These are phyloP conservation scores for Yamadazyma phyllophila DNA, from an alignment of 805 yeast genomes.

Conservation along the genomic window DNA sequence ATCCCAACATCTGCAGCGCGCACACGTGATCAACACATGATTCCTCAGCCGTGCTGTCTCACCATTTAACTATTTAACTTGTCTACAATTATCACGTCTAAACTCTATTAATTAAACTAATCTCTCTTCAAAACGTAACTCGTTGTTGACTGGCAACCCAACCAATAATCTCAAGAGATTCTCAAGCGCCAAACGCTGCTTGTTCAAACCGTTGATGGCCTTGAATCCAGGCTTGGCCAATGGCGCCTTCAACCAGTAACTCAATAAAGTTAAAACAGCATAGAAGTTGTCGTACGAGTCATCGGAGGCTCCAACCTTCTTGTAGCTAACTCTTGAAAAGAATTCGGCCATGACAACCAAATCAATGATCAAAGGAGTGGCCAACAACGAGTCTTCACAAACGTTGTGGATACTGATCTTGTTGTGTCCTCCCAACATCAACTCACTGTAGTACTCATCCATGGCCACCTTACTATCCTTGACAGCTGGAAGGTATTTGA, in stretches of 20 bases:
- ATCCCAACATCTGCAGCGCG: neutral
- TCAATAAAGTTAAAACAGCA: constrained; percentile 80
- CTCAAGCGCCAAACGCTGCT: constrained; percentile 90
- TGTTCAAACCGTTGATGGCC: constrained; percentile 90
- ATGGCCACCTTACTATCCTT: constrained; percentile 97
- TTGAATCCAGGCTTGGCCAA: constrained; percentile 86
- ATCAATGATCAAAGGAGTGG: constrained; percentile 92
- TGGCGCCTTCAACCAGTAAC: constrained; percentile 97
- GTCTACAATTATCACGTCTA: neutral
- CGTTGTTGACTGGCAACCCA: constrained; percentile 87
- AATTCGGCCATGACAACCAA: constrained; percentile 88
- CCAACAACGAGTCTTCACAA: constrained; percentile 92
- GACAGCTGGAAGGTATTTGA: constrained; percentile 90
- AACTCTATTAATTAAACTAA: constrained; percentile 25
- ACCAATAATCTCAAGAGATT: constrained; percentile 85
- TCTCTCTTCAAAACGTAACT: constrained; percentile 93
- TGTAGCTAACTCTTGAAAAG: constrained; percentile 80
- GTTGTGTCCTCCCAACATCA: constrained; percentile 97
- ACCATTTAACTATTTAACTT: too few species aligned
- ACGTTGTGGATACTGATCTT: constrained; percentile 92
- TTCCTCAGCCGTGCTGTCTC: too few species aligned
- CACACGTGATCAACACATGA: neutral
- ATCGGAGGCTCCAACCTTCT: constrained; percentile 39
- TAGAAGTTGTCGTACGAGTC: constrained; percentile 64
- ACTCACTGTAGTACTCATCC: constrained; percentile 96